phyloP scores from a whole-genome alignment of 2,329 filamentous ascomycete species.

The Ilyonectria destructans region DNA sequence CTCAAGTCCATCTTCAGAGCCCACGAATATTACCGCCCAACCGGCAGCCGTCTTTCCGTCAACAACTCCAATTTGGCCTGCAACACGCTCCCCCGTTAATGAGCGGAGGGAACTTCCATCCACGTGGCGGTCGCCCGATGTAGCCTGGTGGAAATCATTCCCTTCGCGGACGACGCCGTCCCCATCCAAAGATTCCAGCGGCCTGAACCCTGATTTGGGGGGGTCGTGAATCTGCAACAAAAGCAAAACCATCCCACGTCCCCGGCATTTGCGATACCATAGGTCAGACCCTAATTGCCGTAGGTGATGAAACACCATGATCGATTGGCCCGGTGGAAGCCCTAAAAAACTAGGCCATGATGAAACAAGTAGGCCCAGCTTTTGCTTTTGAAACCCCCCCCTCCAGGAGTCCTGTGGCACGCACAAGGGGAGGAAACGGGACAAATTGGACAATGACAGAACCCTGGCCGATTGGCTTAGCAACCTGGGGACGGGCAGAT shows the following conservation, averaged over 20 bases:
- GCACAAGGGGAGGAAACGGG: slow-evolving; percentile 19
- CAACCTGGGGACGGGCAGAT: slow-evolving; percentile 6
- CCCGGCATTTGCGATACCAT: slow-evolving; percentile 21
- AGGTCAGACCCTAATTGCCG: slow-evolving; percentile 29
- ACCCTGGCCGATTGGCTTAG: slow-evolving; percentile 15
- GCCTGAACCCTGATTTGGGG: slow-evolving; percentile 27
- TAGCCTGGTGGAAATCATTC: slow-evolving; percentile 37
- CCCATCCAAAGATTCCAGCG: slow-evolving; percentile 24
- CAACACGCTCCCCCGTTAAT: neutral
- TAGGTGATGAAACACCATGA: slow-evolving; percentile 44
- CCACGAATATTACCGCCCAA: neutral
- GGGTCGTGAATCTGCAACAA: slow-evolving; percentile 38
- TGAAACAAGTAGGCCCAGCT: slow-evolving; percentile 45
- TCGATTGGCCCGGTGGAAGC: slow-evolving; percentile 43
- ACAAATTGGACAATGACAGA: slow-evolving; percentile 2
- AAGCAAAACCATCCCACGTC: slow-evolving; percentile 40
- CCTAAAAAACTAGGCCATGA: slow-evolving; percentile 41
- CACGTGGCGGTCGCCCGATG: slow-evolving; percentile 45
- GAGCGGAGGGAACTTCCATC: slow-evolving; percentile 25
- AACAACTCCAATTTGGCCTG: neutral
- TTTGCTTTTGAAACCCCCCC: slow-evolving; percentile 30
- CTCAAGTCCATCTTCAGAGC: slow-evolving; percentile 1
- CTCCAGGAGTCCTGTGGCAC: slow-evolving; percentile 7
- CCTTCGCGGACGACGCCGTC: slow-evolving; percentile 35
- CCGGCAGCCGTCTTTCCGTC: neutral